Conservation (phyloP, 116 monocot genomes). For the Papilionanthe hybrid region DNA sequence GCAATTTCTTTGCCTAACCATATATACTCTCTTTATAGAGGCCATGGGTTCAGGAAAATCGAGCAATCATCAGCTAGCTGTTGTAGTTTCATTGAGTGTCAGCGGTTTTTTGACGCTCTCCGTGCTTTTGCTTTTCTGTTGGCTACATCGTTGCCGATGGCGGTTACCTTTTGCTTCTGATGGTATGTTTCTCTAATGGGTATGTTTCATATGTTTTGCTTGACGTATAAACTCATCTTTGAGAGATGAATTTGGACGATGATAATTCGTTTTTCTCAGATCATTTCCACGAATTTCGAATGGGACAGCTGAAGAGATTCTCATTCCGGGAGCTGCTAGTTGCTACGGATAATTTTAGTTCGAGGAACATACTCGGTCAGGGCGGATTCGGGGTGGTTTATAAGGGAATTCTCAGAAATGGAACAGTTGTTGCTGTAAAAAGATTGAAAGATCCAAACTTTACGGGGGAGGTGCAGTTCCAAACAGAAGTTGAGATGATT, state of each 20-base stretch:
- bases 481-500: slow-evolving; percentile 98
- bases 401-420: slow-evolving; percentile 73
- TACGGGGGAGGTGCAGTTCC: slow-evolving; percentile 90
- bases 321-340: slow-evolving; percentile 67
- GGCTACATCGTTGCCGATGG: slow-evolving; percentile 49
- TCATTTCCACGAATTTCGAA: slow-evolving; percentile 61
- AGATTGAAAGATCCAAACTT: slow-evolving; percentile 86
- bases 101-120: slow-evolving; percentile 32
- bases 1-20: slow-evolving; percentile 9
- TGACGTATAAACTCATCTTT: background rate
- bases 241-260: background rate
- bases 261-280: slow-evolving; percentile 30
- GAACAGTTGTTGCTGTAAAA: slow-evolving; percentile 69
- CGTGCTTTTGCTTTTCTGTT: slow-evolving; percentile 43
- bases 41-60: slow-evolving; percentile 20
- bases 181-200: slow-evolving; percentile 36
- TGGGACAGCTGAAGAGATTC: slow-evolving; percentile 84
- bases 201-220: background rate
- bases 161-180: slow-evolving; percentile 31
- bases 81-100: slow-evolving; percentile 60
- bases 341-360: slow-evolving; percentile 75
- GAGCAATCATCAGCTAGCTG: slow-evolving; percentile 48
- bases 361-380: slow-evolving; percentile 83
- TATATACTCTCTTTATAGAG: slow-evolving; percentile 31
- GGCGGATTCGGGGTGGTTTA: slow-evolving; percentile 95